Evolutionary conservation across 2,329 filamentous ascomycete genomes (phyloP).

Genomic region (Pseudonectria buxi): DNA sequence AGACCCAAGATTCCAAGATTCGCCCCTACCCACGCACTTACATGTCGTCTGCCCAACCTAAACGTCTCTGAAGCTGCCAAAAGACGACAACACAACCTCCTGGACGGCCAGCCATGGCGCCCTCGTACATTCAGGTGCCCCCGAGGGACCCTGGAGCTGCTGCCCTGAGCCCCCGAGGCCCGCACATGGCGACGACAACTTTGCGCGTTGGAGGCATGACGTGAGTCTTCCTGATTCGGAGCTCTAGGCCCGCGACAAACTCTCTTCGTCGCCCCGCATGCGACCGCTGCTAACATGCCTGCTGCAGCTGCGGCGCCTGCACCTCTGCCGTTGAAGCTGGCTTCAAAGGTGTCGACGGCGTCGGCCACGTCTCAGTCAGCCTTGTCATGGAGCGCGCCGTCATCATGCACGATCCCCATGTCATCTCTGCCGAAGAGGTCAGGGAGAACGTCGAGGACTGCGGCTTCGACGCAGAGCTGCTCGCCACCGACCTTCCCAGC

Average conservation of each 20-base stretch:
- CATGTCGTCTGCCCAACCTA: too few relatives aligned
- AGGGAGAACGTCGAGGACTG: constrained; percentile 84
- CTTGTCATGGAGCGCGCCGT: constrained; percentile 96
- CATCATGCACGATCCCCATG: constrained; percentile 74
- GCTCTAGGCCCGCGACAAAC: constrained; percentile 1
- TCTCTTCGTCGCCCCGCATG: constrained; percentile 1
- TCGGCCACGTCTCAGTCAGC: constrained; percentile 83
- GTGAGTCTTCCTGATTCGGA: constrained; percentile 37
- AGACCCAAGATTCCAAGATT: too few relatives aligned
- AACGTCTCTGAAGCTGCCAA: constrained; percentile 1
- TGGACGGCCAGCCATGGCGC: constrained; percentile 38
- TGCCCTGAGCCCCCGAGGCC: constrained; percentile 27
- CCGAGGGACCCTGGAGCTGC: constrained; percentile 28
- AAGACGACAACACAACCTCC: constrained; percentile 1
- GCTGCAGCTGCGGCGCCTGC: constrained; percentile 78
- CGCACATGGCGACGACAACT: constrained; percentile 82
- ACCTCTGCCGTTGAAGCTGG: constrained; percentile 92
- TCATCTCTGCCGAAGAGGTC: constrained; percentile 67
- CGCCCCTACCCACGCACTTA: too few relatives aligned
- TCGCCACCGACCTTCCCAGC: constrained; percentile 69
- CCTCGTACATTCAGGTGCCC: constrained; percentile 42
- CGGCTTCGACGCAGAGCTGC: constrained; percentile 84
- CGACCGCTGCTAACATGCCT: constrained; percentile 1
- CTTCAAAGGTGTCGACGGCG: constrained; percentile 74
- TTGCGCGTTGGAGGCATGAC: constrained; percentile 85